Base-by-base conservation (phyloP, 2,329 filamentous ascomycete species). In the Ciborinia camelliae region DNA sequence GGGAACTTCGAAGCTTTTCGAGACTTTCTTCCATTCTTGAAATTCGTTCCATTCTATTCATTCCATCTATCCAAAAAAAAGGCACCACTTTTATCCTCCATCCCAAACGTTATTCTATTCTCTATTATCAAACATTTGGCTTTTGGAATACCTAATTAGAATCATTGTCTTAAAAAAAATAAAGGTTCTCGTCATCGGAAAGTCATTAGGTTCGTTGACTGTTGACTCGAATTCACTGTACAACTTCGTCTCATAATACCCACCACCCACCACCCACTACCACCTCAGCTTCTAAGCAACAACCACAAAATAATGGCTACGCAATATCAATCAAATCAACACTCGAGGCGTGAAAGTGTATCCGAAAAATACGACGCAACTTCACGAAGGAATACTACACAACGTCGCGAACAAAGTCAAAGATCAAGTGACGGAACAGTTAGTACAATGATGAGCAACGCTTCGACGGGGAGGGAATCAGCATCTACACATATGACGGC, bases 401-500 rank as follows among this genome's bases (percentile, higher is more conserved):
- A 58, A 48, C 72, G 73, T 47, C 71, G 74, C 43, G 73, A 75
- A 23, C 71, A 73, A 63, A 74, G 73, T 60, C 71, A 70, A 45
- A 71, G 91, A 76, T 89, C 90, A 70, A 97, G 92, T 81, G 91
- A 96, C 79, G 92, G 92, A 75, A 96, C 91, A 68, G 89, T 92
- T 77, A 94, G 90, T 83, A 96, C 92, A 70, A 88, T 87, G 76
- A 88, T 88, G 79, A 94, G 90, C 79, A 83, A 85, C 68, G 89
- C 88, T 67, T 82, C 81, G 61, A 90, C 87, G 58, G 89, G 89
- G 72, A 84, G 88, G 74, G 88, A 93, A 77, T 93, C 90, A 55
- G 86, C 90, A 66, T 88, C 84, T 67, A 97, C 94, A 62, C 88
- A 91, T 77, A 86, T 94, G 78, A 97, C 94, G 58, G 92, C 96